Percentiles rank a stretch among this genome's conserved stretches.
Conservation (phyloP, 345 rosid species). For the thale cress (Arabidopsis thaliana) region DNA sequence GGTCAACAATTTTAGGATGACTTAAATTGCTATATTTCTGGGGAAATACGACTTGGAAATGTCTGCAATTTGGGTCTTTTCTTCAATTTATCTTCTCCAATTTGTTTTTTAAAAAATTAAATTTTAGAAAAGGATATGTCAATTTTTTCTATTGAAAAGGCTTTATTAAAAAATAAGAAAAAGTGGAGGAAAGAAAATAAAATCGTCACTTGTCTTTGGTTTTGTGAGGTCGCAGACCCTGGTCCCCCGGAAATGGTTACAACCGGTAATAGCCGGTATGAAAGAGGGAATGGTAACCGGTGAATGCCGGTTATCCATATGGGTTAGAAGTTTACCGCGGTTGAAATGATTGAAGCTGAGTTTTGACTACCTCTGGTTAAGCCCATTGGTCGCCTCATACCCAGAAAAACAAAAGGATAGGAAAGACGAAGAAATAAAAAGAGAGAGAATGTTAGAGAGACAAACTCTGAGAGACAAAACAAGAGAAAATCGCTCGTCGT, state of each 20-base stretch:
- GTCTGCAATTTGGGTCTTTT: neutral
- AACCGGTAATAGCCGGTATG: constrained; percentile 48
- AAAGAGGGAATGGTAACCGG: constrained; percentile 49
- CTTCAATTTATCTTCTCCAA: neutral
- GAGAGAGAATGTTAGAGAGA: constrained; percentile 39
- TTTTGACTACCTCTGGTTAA: constrained; percentile 76
- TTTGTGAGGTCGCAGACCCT: constrained; percentile 46
- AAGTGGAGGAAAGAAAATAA: constrained; percentile 33
- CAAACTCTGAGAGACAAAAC: constrained; percentile 19
- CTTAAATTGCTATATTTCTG: constrained; percentile 1
- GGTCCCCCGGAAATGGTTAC: constrained; percentile 52
- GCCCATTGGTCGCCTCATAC: constrained; percentile 49
- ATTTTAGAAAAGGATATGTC: neutral
- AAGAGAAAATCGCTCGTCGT: constrained; percentile 22
- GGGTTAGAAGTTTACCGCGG: constrained; percentile 87
- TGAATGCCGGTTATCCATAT: constrained; percentile 50
- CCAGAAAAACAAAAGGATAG: constrained; percentile 42
- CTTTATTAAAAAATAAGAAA: neutral
- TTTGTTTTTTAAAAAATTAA: neutral
- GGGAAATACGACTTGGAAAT: constrained; percentile 4
- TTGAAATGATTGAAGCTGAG: constrained; percentile 65
- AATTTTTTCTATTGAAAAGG: neutral
- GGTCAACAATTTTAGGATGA: neutral
- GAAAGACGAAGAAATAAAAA: constrained; percentile 27
- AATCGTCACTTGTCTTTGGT: constrained; percentile 33